Base-by-base conservation (phyloP, 495 filamentous ascomycete species). In the Aspergillus mulundensis region DNA sequence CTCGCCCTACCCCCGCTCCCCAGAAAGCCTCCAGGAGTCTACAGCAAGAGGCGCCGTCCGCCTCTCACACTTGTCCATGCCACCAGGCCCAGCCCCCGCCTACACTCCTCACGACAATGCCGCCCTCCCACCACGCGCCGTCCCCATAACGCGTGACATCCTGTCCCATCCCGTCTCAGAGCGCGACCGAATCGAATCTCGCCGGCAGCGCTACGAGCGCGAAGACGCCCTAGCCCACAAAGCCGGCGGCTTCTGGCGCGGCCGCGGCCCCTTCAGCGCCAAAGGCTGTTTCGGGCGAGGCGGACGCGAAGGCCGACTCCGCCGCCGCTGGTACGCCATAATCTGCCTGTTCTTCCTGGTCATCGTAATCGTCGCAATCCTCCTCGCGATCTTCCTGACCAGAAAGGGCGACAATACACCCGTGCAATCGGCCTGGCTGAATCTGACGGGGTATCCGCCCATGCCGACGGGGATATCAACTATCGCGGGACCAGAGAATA, bases 401-500 rank as follows among this genome's bases (percentile, higher is more conserved):
- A 76, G 71, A n/a, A 79, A 77, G 52, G 69, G 63, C 15, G 66
- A 67, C 57, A 61, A 58, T 20, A 80, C 62, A 10, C 60, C 61
- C 0, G 75, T 77, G 15, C 72, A 82, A 56, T 79, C 81, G 5
- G 73, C 81, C 30, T 96, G 87, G 83, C 77, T 95, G 30, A 96
- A 95, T 62, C 67, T 95, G 23, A 95, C 91, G 1, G 84, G 84
- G 23, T 95, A 87, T 59, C 91, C 91, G 32, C 87, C 91, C 0
- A 89, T 96, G 54, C 88, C 87, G 8, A 91, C 88, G 0, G 91
- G 91, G 1, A 76, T 95, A 50, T 76, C 84, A 25, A 95, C 91
- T 0, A 79, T 96, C 24, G 78, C 84, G 2, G 84, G 82, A 2
- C 80, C 90, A 2, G 79, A 86, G 32, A 74, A 84, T 34, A 74